phyloP scores from a whole-genome alignment of 2,329 filamentous ascomycete genomes.

The Diplodia scrobiculata region DNA sequence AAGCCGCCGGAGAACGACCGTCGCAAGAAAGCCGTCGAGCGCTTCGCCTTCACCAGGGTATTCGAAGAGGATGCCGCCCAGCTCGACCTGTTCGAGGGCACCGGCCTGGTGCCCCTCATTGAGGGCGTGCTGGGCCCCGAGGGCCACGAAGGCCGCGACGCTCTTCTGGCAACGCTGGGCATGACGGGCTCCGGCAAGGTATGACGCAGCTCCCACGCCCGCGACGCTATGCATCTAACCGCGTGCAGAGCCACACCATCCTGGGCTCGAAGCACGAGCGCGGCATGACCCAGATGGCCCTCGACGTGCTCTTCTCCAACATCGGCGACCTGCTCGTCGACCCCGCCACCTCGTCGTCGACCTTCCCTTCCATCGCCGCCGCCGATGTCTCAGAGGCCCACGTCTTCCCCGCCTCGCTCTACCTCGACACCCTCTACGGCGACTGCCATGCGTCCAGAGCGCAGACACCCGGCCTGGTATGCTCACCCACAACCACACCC shows the following conservation, averaged over 20 bases:
- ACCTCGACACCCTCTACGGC: constrained; percentile 76
- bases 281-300: constrained; percentile 85
- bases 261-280: constrained; percentile 83
- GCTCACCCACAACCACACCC: constrained; percentile 12
- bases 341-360: constrained; percentile 55
- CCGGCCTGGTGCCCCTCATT: constrained; percentile 72
- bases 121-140: constrained; percentile 76
- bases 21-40: constrained; percentile 83
- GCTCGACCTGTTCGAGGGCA: constrained; percentile 81
- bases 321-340: constrained; percentile 72
- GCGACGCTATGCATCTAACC: not conserved
- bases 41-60: constrained; percentile 90
- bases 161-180: constrained; percentile 84
- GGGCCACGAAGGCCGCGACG: constrained; percentile 80
- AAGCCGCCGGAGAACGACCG: constrained; percentile 73
- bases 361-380: constrained; percentile 72
- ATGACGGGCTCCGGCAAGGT: constrained; percentile 98
- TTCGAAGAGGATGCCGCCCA: constrained; percentile 87
- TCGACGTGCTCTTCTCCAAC: constrained; percentile 86
- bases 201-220: constrained; percentile 22
- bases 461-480: constrained; percentile 26
- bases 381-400: constrained; percentile 81
- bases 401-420: constrained; percentile 71
- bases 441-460: constrained; percentile 56
- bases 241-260: constrained; percentile 83